phyloP scores from a whole-genome alignment of 352 stramenopile species.

The Nothophytophthora sp. region DNA sequence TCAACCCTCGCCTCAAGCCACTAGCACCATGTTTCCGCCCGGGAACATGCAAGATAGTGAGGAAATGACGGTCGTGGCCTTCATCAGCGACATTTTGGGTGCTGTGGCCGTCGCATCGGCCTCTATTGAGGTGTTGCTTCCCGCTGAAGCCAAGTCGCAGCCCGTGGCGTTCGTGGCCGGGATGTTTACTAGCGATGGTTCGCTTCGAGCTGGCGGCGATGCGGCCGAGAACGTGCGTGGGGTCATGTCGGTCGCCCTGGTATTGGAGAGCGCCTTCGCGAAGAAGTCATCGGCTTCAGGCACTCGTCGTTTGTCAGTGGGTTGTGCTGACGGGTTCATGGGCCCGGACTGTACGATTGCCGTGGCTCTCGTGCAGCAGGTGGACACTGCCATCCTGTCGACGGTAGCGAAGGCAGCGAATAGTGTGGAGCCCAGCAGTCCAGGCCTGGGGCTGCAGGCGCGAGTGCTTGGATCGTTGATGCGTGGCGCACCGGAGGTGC shows the following conservation, averaged over 20 bases:
- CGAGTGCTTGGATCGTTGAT: constrained; percentile 48
- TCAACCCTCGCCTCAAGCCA: constrained; percentile 34
- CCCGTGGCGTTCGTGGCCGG: constrained; percentile 40
- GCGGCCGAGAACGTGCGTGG: constrained; percentile 30
- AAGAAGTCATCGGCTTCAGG: not conserved
- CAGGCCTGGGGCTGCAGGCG: constrained; percentile 54
- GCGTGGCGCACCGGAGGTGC: constrained; percentile 30
- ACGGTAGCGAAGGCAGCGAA: constrained; percentile 28
- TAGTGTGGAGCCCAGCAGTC: constrained; percentile 40
- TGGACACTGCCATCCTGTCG: constrained; percentile 50
- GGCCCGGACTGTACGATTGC: constrained; percentile 43
- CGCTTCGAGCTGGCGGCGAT: constrained; percentile 13
- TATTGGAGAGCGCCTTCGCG: constrained; percentile 44
- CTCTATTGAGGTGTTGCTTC: constrained; percentile 39
- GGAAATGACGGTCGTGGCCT: constrained; percentile 51
- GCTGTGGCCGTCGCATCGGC: constrained; percentile 36
- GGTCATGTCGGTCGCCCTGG: constrained; percentile 42
- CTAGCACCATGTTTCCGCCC: constrained; percentile 48
- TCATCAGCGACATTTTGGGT: constrained; percentile 53
- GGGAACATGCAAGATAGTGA: constrained; percentile 21
- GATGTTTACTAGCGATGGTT: constrained; percentile 24
- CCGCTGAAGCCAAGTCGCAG: constrained; percentile 27
- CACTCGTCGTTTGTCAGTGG: constrained; percentile 12
- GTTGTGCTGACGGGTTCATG: constrained; percentile 38
- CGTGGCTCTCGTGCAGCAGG: constrained; percentile 25